Conservation (phyloP, 495 filamentous ascomycete species). For the Aspergillus cristatus region DNA sequence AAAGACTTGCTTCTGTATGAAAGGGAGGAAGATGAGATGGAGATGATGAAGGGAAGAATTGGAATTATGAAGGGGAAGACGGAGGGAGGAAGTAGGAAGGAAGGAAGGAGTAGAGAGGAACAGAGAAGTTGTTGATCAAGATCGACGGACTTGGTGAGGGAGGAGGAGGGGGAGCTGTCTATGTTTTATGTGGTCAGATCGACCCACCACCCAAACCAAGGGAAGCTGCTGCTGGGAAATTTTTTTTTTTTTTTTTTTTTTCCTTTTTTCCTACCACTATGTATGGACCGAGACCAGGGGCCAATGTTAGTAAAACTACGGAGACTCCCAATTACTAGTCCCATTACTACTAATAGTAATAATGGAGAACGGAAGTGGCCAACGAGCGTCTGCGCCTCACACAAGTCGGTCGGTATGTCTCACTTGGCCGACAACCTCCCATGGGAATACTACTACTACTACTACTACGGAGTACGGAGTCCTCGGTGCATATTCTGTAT, state of each 20-base stretch:
- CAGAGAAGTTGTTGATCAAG: slow-evolving; percentile 8
- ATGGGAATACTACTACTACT: no score
- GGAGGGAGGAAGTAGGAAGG: neutral
- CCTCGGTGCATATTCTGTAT: no score
- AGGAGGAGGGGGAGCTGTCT: slow-evolving; percentile 19
- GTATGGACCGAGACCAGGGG: slow-evolving; percentile 9
- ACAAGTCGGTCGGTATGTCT: slow-evolving; percentile 17
- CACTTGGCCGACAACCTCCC: slow-evolving; percentile 7
- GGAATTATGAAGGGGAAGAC: neutral
- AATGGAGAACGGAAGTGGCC: slow-evolving; percentile 14
- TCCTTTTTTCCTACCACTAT: no score
- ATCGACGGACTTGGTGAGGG: slow-evolving; percentile 12
- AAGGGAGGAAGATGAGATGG: neutral
- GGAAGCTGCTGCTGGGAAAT: slow-evolving; percentile 18
- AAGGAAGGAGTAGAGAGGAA: slow-evolving; percentile 2
- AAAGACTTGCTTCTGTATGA: no score
- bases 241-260: no score
- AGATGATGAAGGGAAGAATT: neutral
- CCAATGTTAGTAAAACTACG: slow-evolving; percentile 5
- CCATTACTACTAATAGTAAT: no score
- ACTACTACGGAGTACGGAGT: no score
- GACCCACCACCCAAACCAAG: slow-evolving; percentile 17
- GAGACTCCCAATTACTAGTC: no score
- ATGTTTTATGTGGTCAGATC: slow-evolving; percentile 21
- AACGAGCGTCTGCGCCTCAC: slow-evolving; percentile 19